Conservation (phyloP, 1,284 basidiomycete genomes). For the Cryptococcus wingfieldii region DNA sequence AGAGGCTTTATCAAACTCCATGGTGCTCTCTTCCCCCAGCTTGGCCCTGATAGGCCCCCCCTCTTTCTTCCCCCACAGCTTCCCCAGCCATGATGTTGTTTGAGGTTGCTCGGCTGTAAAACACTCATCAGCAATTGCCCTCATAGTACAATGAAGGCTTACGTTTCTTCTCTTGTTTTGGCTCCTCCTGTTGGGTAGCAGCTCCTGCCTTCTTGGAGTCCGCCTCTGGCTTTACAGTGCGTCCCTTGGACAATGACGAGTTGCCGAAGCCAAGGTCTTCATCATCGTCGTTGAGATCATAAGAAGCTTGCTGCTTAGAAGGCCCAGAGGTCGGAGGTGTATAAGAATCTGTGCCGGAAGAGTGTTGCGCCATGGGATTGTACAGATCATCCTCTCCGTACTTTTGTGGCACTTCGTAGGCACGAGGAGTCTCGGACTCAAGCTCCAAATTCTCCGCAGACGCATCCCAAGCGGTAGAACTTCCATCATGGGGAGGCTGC, state of each 20-base stretch:
- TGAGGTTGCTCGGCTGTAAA: constrained; percentile 4
- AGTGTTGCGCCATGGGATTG: constrained; percentile 71
- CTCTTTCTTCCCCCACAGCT: constrained; percentile 64
- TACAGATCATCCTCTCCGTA: constrained; percentile 62
- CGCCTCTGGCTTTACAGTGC: constrained; percentile 41
- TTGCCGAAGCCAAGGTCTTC: constrained; percentile 93
- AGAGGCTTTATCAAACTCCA: constrained; percentile 90
- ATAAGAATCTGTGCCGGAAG: constrained; percentile 10
- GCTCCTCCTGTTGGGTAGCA: constrained; percentile 7
- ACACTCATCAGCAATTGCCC: background rate
- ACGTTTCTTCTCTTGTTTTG: constrained; percentile 18
- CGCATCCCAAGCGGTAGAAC: constrained; percentile 1
- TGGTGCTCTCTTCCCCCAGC: constrained; percentile 83
- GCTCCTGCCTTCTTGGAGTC: constrained; percentile 11
- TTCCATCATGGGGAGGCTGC: background rate
- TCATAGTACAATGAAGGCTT: background rate
- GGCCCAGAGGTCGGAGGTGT: constrained; percentile 7
- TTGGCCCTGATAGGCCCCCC: constrained; percentile 77
- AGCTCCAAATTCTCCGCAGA: background rate
- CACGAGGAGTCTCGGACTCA: constrained; percentile 7
- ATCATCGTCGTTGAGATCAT: constrained; percentile 56
- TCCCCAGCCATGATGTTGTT: constrained; percentile 67
- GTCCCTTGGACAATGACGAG: constrained; percentile 46
- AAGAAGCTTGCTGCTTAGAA: constrained; percentile 29
- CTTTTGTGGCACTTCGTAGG: constrained; percentile 33